phyloP scores from a whole-genome alignment of 2,329 filamentous ascomycete species.

The Coniochaeta prunicola region DNA sequence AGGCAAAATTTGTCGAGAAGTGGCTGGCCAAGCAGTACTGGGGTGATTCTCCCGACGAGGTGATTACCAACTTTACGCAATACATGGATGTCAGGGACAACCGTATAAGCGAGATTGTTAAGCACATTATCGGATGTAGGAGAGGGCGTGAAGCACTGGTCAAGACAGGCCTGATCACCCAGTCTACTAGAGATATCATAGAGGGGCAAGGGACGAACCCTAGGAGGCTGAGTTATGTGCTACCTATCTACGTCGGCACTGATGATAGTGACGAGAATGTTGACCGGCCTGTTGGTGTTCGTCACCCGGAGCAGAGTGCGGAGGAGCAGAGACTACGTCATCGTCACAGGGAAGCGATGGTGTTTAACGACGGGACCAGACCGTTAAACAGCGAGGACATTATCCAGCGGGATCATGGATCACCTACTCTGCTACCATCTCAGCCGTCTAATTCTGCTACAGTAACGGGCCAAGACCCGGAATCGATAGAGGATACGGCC shows the following conservation, averaged over 20 bases:
- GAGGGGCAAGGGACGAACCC: conserved; percentile 13
- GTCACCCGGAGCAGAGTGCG: conserved; percentile 43
- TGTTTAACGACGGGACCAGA: conserved; percentile 77
- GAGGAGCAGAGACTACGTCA: conserved; percentile 69
- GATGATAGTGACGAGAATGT: conserved; percentile 19
- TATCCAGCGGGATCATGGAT: conserved; percentile 50
- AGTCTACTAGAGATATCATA: conserved; percentile 20
- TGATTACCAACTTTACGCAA: conserved; percentile 43
- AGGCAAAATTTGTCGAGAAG: conserved; percentile 59
- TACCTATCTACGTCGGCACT: conserved; percentile 25
- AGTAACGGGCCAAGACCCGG: neutral
- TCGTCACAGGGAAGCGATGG: conserved; percentile 79
- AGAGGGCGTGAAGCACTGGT: conserved; percentile 44
- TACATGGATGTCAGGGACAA: conserved; percentile 45
- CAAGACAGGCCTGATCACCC: conserved; percentile 38
- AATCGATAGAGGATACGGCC: neutral
- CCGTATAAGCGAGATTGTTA: conserved; percentile 45
- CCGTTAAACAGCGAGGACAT: conserved; percentile 71
- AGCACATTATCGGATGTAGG: conserved; percentile 37
- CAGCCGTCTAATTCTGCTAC: neutral
- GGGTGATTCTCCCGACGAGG: conserved; percentile 47
- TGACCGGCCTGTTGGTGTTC: conserved; percentile 22
- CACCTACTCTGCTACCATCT: neutral
- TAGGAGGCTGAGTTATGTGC: conserved; percentile 23
- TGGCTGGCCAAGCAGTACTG: conserved; percentile 72